Percentiles rank a stretch among this genome's conserved stretches.
Evolutionary conservation across 169 alveolate species (phyloP).

Genomic region (Plasmodium blacklocki): DNA sequence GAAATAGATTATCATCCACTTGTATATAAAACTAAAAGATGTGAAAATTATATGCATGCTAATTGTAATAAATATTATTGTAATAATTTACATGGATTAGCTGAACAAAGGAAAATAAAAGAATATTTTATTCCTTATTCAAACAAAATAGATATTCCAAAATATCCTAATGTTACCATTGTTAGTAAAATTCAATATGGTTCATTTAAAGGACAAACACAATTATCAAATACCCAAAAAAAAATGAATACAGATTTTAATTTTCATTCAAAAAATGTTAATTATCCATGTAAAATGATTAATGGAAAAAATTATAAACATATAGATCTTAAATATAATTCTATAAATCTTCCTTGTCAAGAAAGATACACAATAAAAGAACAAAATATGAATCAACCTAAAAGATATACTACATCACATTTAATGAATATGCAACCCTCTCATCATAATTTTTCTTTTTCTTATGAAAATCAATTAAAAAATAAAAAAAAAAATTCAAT

Average conservation of each 20-base stretch:
- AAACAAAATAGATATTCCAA: conserved; percentile 82
- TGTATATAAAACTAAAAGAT: conserved; percentile 85
- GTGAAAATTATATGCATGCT: conserved; percentile 85
- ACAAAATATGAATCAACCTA: background rate
- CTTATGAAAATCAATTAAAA: conserved; percentile 10
- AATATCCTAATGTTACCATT: conserved; percentile 84
- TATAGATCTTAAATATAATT: conserved; percentile 13
- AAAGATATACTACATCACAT: background rate
- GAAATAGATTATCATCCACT: conserved; percentile 90
- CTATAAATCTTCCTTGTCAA: conserved; percentile 19
- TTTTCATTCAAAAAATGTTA: background rate
- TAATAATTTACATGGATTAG: conserved; percentile 89
- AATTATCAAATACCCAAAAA: conserved; percentile 1
- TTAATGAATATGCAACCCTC: background rate
- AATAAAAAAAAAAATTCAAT: conserved; percentile 65
- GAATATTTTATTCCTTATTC: conserved; percentile 84
- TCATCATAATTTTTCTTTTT: background rate
- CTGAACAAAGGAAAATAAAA: conserved; percentile 86
- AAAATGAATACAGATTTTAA: background rate
- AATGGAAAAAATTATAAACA: background rate
- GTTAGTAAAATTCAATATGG: conserved; percentile 83
- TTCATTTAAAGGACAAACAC: conserved; percentile 62
- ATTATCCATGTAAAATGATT: background rate
- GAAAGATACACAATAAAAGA: background rate
- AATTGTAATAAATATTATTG: conserved; percentile 89